Evolutionary conservation across 805 yeast genomes (phyloP).

Genomic region (Candida sphagnicola): DNA sequence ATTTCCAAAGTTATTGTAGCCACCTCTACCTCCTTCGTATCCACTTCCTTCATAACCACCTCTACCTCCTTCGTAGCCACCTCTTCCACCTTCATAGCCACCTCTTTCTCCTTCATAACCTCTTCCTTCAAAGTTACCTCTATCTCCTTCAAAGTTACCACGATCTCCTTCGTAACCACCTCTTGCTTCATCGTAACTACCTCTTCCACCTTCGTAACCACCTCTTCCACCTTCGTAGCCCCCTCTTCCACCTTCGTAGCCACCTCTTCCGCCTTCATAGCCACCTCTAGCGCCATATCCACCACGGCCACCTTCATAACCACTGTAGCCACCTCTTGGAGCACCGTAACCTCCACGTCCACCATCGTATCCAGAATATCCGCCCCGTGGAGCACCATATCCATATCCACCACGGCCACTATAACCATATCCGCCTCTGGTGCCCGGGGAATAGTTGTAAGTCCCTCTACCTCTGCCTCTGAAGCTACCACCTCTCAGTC

Average conservation of each 20-base stretch:
- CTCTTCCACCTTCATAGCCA: conserved; percentile 15
- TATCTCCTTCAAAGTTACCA: conserved; percentile 10
- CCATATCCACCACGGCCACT: conserved; percentile 21
- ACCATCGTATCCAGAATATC: conserved; percentile 16
- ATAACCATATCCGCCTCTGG: conserved; percentile 26
- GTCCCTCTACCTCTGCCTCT: conserved; percentile 26
- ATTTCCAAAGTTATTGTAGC: conserved; percentile 12
- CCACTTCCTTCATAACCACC: conserved; percentile 10
- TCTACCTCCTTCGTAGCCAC: conserved; percentile 16
- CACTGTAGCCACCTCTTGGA: conserved; percentile 16
- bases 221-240: conserved; percentile 10
- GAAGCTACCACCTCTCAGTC: conserved; percentile 30
- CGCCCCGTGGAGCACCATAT: conserved; percentile 13
- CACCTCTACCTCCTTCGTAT: conserved; percentile 9
- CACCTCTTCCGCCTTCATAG: conserved; percentile 6
- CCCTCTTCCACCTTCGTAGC: conserved; percentile 2
- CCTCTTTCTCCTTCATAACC: conserved; percentile 11
- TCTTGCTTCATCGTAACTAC: conserved; percentile 3
- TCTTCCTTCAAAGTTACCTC: conserved; percentile 14
- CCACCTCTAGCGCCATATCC: conserved; percentile 2
- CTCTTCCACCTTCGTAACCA: conserved; percentile 14
- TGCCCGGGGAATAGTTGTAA: conserved; percentile 11
- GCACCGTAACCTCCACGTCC: conserved; percentile 16
- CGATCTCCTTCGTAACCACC: conserved; percentile 10
- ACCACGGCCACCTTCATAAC: conserved; percentile 10